Conservation (phyloP, 2,329 filamentous ascomycete genomes). For the Volutella citrinella region DNA sequence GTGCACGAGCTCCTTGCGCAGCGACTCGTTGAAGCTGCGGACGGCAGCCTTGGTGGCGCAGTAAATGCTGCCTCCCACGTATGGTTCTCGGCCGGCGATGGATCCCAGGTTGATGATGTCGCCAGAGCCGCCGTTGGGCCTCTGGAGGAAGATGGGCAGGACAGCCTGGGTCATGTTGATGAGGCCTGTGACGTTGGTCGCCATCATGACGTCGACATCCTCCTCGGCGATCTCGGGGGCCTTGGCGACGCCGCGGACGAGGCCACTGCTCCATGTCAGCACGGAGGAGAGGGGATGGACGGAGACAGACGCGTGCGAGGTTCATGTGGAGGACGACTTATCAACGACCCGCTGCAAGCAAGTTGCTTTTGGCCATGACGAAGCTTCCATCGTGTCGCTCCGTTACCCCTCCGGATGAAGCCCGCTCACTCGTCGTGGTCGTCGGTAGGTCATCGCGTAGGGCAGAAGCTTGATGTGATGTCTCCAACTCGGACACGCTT, state of each 20-base stretch:
- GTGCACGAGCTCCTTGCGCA: conserved; percentile 79
- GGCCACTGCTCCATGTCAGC: conserved; percentile 63
- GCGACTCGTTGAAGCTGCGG: conserved; percentile 75
- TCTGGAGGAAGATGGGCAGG: conserved; percentile 75
- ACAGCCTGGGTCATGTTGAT: conserved; percentile 97
- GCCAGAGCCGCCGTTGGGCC: conserved; percentile 71
- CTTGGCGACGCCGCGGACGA: conserved; percentile 84
- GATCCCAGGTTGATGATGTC: conserved; percentile 95
- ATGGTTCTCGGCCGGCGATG: conserved; percentile 82
- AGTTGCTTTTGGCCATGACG: too few species aligned
- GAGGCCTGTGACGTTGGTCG: conserved; percentile 89
- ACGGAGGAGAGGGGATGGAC: too few species aligned
- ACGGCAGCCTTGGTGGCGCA: conserved; percentile 91
- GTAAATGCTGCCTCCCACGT: conserved; percentile 84
- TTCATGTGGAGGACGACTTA: too few species aligned
- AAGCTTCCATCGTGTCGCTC: too few species aligned
- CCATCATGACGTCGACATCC: conserved; percentile 85
- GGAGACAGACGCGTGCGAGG: too few species aligned
- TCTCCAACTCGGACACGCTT: too few species aligned
- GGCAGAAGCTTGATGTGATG: too few species aligned
- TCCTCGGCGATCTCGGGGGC: conserved; percentile 78
- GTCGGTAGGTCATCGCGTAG: too few species aligned
- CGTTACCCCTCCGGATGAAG: too few species aligned
- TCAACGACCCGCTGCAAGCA: too few species aligned
- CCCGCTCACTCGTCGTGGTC: too few species aligned